These are phyloP conservation scores for Xylariomycetidae sp. DNA, from an alignment of 2,329 filamentous ascomycete genomes.

Conservation along the genomic window DNA sequence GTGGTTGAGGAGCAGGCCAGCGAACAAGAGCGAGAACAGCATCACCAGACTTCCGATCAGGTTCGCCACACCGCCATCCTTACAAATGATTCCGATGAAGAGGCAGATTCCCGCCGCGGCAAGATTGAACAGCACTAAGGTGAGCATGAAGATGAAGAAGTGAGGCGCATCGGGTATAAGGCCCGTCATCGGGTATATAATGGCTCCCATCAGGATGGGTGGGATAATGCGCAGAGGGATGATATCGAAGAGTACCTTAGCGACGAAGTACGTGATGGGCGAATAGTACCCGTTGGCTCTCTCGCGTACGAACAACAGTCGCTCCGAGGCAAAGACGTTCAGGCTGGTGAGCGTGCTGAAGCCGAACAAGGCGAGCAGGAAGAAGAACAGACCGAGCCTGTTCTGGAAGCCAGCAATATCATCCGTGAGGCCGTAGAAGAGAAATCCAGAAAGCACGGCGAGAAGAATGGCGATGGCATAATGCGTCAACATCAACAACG, in stretches of 20 bases:
- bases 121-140: conserved; percentile 92
- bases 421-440: conserved; percentile 94
- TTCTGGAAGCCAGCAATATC: conserved; percentile 98
- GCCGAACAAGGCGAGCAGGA: conserved; percentile 89
- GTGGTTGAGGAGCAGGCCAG: conserved; percentile 89
- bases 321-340: conserved; percentile 87
- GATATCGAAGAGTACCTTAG: conserved; percentile 98
- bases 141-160: conserved; percentile 87
- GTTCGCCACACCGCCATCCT: conserved; percentile 86
- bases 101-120: conserved; percentile 90
- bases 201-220: conserved; percentile 89
- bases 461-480: conserved; percentile 95
- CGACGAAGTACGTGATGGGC: conserved; percentile 87
- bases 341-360: conserved; percentile 94
- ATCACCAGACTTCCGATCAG: conserved; percentile 92
- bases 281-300: conserved; percentile 95
- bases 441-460: conserved; percentile 87
- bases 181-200: conserved; percentile 97
- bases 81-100: conserved; percentile 94
- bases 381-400: conserved; percentile 94
- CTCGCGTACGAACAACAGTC: conserved; percentile 87
- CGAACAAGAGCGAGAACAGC: conserved; percentile 94
- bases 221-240: conserved; percentile 90
- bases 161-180: conserved; percentile 75
- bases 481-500: conserved; percentile 96